A percentile compares a stretch with the other conserved stretches of the same genome.
These are phyloP conservation scores for Poronia punctata DNA, from an alignment of 495 filamentous ascomycete genomes.

Conservation along the genomic window DNA sequence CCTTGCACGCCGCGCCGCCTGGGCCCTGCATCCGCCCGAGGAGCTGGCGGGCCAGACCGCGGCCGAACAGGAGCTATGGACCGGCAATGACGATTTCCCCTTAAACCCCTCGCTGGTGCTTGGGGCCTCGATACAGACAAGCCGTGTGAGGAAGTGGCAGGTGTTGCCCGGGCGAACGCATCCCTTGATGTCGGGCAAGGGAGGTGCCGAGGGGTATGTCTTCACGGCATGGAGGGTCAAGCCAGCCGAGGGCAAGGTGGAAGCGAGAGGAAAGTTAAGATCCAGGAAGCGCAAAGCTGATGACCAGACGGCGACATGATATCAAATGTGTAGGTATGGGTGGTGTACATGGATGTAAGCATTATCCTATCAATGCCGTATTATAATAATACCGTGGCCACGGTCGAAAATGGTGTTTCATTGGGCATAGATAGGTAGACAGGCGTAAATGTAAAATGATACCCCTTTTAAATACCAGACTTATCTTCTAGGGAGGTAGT, in stretches of 20 bases:
- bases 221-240: conserved; percentile 77
- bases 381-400: too few species aligned
- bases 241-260: conserved; percentile 68
- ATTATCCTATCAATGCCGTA: too few species aligned
- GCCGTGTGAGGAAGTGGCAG: conserved; percentile 71
- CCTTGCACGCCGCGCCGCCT: conserved; percentile 66
- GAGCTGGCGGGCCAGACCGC: conserved; percentile 28
- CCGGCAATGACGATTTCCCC: conserved; percentile 63
- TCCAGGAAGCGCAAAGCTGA: conserved; percentile 51
- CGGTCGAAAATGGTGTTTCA: neutral
- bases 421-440: neutral
- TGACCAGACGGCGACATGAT: neutral
- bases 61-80: conserved; percentile 40
- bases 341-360: neutral
- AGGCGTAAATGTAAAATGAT: too few species aligned
- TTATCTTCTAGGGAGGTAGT: too few species aligned
- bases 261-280: conserved; percentile 71
- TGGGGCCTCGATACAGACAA: conserved; percentile 71
- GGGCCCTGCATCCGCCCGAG: conserved; percentile 33
- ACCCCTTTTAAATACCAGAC: too few species aligned
- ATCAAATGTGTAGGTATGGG: neutral
- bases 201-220: conserved; percentile 85
- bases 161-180: conserved; percentile 89
- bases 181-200: conserved; percentile 81
- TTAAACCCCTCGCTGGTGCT: conserved; percentile 78